These are phyloP conservation scores for Hortaea sp. DNA, from an alignment of 2,329 filamentous ascomycete genomes.

Conservation along the genomic window DNA sequence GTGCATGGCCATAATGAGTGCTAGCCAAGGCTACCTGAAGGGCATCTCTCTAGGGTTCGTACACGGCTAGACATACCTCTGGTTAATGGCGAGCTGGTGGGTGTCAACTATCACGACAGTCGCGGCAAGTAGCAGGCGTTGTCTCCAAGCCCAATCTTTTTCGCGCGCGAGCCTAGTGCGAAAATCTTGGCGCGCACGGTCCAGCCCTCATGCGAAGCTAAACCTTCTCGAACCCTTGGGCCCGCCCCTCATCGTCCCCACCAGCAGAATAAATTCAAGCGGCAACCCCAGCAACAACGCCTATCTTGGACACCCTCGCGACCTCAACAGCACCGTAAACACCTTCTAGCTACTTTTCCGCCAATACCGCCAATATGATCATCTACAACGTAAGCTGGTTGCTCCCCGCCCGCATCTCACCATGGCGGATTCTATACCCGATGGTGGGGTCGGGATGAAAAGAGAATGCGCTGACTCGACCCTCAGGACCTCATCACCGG, in stretches of 20 bases:
- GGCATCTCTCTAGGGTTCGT: conserved; percentile 27
- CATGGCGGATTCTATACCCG: too few relatives aligned
- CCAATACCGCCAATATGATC: conserved; percentile 39
- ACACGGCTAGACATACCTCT: conserved; percentile 25
- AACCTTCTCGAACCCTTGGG: neutral
- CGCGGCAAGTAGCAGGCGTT: too few relatives aligned
- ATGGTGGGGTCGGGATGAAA: too few relatives aligned
- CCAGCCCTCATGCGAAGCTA: neutral
- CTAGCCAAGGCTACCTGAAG: conserved; percentile 42
- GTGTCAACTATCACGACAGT: neutral
- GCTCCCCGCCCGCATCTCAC: too few relatives aligned
- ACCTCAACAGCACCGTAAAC: conserved; percentile 5
- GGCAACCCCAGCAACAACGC: neutral
- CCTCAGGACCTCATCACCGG: conserved; percentile 73
- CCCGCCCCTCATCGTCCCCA: neutral
- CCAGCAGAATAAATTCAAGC: neutral
- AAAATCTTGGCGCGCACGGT: conserved; percentile 1
- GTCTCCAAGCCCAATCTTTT: neutral
- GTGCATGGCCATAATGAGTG: conserved; percentile 27
- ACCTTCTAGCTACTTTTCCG: neutral
- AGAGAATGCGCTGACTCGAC: neutral
- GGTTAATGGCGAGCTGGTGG: conserved; percentile 3
- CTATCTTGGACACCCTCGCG: neutral
- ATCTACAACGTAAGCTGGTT: conserved; percentile 42
- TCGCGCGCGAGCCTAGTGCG: neutral